These are phyloP conservation scores for Breynia disticha DNA, from an alignment of 441 rosid species.

Conservation along the genomic window DNA sequence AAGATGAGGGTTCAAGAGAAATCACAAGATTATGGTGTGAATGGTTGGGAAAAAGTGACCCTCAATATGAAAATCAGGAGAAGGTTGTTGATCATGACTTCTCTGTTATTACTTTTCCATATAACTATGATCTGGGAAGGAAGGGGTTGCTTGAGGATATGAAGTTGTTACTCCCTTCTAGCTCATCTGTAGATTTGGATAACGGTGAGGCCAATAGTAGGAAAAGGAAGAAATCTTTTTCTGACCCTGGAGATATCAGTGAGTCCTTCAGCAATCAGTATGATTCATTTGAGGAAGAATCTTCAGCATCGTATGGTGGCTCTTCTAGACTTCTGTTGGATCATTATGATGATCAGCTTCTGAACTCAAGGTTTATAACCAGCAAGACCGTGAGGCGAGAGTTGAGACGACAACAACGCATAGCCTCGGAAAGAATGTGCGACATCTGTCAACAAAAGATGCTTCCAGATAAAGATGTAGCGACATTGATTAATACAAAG, in stretches of 20 bases:
- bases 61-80: constrained; percentile 22
- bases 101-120: constrained; percentile 59
- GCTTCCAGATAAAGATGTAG: constrained; percentile 81
- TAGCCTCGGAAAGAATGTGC: constrained; percentile 80
- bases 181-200: constrained; percentile 27
- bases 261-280: constrained; percentile 49
- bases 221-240: constrained; percentile 66
- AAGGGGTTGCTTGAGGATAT: constrained; percentile 49
- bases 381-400: constrained; percentile 58
- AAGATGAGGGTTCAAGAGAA: constrained; percentile 29
- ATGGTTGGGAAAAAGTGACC: constrained; percentile 59
- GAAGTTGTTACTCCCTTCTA: constrained; percentile 42
- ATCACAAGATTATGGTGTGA: constrained; percentile 79
- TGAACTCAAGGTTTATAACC: constrained; percentile 43
- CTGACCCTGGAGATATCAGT: constrained; percentile 78
- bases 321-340: constrained; percentile 42
- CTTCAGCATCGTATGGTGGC: constrained; percentile 34
- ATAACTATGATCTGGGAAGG: constrained; percentile 62
- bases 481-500: constrained; percentile 62
- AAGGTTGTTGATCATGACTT: constrained; percentile 56
- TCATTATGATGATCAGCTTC: constrained; percentile 45
- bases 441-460: constrained; percentile 90
- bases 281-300: constrained; percentile 65
- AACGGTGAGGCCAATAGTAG: constrained; percentile 29
- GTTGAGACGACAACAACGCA: constrained; percentile 65